Conservation (phyloP, 768 basidiomycete genomes). For the Panellus pusillus region DNA sequence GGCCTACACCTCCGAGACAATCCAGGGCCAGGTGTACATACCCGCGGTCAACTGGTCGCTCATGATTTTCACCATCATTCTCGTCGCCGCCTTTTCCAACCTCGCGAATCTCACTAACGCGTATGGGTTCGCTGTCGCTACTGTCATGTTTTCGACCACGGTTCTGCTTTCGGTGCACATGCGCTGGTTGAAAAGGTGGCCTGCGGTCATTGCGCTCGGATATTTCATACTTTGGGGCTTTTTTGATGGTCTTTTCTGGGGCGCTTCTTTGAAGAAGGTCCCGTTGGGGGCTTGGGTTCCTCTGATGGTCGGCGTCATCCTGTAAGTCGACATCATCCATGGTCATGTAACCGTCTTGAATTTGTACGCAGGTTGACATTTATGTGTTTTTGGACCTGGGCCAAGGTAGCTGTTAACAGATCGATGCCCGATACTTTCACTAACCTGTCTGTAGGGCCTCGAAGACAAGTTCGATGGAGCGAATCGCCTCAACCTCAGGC, state of each 20-base stretch:
- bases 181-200: slow-evolving; percentile 51
- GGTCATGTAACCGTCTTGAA: neutral
- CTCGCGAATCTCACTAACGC: slow-evolving; percentile 58
- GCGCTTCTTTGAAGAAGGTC: slow-evolving; percentile 59
- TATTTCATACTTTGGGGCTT: slow-evolving; percentile 62
- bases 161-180: slow-evolving; percentile 59
- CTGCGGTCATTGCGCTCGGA: slow-evolving; percentile 39
- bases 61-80: slow-evolving; percentile 51
- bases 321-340: slow-evolving; percentile 33
- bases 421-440: neutral
- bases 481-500: slow-evolving; percentile 53
- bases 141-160: slow-evolving; percentile 65
- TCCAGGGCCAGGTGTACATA: slow-evolving; percentile 68
- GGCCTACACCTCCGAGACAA: slow-evolving; percentile 58
- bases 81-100: slow-evolving; percentile 60
- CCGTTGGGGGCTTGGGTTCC: slow-evolving; percentile 71
- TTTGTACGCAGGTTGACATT: slow-evolving; percentile 32
- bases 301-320: slow-evolving; percentile 51
- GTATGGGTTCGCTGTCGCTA: slow-evolving; percentile 63
- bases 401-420: slow-evolving; percentile 35
- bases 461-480: slow-evolving; percentile 62
- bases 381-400: slow-evolving; percentile 71
- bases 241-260: slow-evolving; percentile 71
- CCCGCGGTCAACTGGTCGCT: slow-evolving; percentile 62
- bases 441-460: slow-evolving; percentile 34